Base-by-base conservation (phyloP, 768 basidiomycete genomes). In the Mycena galopus region DNA sequence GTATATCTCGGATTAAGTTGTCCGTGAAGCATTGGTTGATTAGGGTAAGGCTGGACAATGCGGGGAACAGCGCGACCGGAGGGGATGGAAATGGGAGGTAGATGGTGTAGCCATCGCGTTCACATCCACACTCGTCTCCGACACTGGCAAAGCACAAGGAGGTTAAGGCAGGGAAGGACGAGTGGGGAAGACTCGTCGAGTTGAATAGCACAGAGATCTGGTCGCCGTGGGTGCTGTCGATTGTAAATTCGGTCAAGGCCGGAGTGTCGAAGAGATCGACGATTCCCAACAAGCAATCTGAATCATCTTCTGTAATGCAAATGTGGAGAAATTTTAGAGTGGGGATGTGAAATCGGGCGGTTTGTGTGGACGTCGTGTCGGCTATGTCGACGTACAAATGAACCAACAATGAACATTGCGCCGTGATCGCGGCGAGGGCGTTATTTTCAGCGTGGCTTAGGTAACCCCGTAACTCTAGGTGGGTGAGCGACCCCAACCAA, bases 141-240 rank as follows among this genome's bases (percentile, higher is more conserved):
- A 3, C 11, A n/a, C 19, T 23, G 33, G 47, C 29, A n/a, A 67
- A 67, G 35, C 44, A 23, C 21, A 67, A 29, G 23, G 66, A 67
- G 16, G 66, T 67, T 57, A 67, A 37, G 14, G 57, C 30, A 8
- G 57, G 44, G 30, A 67, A 59, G 19, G 42, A 33, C n/a, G 19
- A 12, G 5, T 32, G 8, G 2, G 53, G 21, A 21, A 56, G 37
- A n/a, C 25, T 29, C 35, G 1, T 21, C 16, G 55, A 55, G 19
- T 57, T 50, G 39, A 47, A 67, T 19, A 67, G 55, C 39, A 14
- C 17, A n/a, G 17, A 44, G 27, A 67, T 47, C 14, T 67, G 66
- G 44, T 58, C 56, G 29, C 57, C 66, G 17, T 67, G 66, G 29
- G n/a, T 6, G 32, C 11, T 2, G 14, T n/a, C 12, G 44, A 60